Percentiles rank a stretch among this genome's conserved stretches.
phyloP scores from a whole-genome alignment of 345 rosid species.

The Capsella bursapastoris region DNA sequence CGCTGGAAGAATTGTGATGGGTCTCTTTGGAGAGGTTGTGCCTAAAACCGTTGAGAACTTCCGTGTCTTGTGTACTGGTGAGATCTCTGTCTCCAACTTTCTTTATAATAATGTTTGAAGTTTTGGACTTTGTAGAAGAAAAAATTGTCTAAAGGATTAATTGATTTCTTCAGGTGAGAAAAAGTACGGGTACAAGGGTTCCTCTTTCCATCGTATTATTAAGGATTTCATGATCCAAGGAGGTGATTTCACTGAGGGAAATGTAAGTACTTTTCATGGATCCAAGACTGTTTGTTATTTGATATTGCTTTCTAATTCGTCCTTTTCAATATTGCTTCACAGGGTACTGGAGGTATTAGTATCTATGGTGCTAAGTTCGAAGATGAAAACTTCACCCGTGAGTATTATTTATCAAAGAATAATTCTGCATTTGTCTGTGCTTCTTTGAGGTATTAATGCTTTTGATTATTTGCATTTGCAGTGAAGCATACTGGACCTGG shows the following conservation, averaged over 20 bases:
- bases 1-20: conserved; percentile 81
- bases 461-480: conserved; percentile 40
- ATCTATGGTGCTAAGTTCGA: conserved; percentile 78
- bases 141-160: background rate
- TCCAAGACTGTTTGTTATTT: conserved; percentile 6
- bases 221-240: conserved; percentile 97
- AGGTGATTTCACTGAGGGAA: conserved; percentile 86
- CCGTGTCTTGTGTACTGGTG: conserved; percentile 85
- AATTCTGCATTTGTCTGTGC: background rate
- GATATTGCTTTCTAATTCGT: background rate
- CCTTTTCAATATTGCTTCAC: conserved; percentile 36
- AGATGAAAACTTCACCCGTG: conserved; percentile 82
- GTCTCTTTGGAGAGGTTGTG: conserved; percentile 81
- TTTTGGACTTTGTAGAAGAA: background rate
- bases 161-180: conserved; percentile 69
- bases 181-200: conserved; percentile 83
- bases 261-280: conserved; percentile 50
- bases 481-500: conserved; percentile 94
- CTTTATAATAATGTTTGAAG: background rate
- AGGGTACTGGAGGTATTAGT: conserved; percentile 96
- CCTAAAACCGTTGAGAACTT: conserved; percentile 89
- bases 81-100: background rate
- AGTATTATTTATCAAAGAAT: conserved; percentile 34
- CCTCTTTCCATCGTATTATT: conserved; percentile 88
- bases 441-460: conserved; percentile 3